Evolutionary conservation across 2,329 filamentous ascomycete genomes (phyloP).

Genomic region (Phaeophleospora eucalypticola): DNA sequence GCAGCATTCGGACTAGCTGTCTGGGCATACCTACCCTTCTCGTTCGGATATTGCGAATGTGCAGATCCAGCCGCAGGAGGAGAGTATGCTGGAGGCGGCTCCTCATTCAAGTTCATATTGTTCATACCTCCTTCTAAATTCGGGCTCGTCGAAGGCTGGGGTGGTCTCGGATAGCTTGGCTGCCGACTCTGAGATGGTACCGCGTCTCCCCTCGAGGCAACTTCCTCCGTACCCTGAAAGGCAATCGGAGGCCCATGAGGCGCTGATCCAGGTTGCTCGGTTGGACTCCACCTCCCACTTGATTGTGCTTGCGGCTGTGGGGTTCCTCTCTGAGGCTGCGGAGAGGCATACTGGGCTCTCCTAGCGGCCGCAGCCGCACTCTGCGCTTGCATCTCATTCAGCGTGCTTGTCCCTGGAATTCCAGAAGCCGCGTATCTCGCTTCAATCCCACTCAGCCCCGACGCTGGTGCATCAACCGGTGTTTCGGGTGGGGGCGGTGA

Average conservation of each 20-base stretch:
- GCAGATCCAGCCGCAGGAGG: slow-evolving; percentile 39
- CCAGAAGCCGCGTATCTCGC: slow-evolving; percentile 86
- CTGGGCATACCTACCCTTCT: slow-evolving; percentile 62
- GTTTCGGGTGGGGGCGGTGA: slow-evolving; percentile 95
- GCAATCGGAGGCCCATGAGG: slow-evolving; percentile 87
- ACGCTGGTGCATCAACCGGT: slow-evolving; percentile 55
- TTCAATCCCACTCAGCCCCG: slow-evolving; percentile 67
- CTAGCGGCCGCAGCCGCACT: slow-evolving; percentile 80
- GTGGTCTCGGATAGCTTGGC: slow-evolving; percentile 34
- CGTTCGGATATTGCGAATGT: slow-evolving; percentile 64
- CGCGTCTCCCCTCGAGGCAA: slow-evolving; percentile 39
- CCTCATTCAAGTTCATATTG: slow-evolving; percentile 72
- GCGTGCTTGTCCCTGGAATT: slow-evolving; percentile 78
- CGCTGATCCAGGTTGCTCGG: slow-evolving; percentile 78
- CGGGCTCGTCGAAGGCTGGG: slow-evolving; percentile 41
- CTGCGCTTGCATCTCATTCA: slow-evolving; percentile 69
- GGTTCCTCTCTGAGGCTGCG: slow-evolving; percentile 43
- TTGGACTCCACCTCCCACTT: slow-evolving; percentile 85
- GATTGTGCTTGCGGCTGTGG: slow-evolving; percentile 37
- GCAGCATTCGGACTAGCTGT: slow-evolving; percentile 27
- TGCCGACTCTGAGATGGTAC: slow-evolving; percentile 18
- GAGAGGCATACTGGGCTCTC: slow-evolving; percentile 65
- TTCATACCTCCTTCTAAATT: slow-evolving; percentile 79
- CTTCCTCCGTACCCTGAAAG: slow-evolving; percentile 78
- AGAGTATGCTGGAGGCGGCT: slow-evolving; percentile 93